These are phyloP conservation scores for Ilex asprella DNA, from an alignment of 257 asterid species.

Conservation along the genomic window DNA sequence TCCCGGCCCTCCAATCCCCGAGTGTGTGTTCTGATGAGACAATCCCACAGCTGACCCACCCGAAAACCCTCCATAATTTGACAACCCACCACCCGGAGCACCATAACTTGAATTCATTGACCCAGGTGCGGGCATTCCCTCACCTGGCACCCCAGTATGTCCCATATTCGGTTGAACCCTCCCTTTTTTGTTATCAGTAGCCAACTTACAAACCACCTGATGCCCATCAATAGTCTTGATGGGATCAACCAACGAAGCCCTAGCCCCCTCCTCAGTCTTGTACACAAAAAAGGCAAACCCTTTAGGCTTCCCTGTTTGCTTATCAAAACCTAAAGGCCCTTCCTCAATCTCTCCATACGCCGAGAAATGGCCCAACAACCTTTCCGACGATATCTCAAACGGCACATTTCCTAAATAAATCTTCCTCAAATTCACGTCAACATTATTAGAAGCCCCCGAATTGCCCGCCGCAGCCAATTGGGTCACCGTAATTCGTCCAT, in stretches of 20 bases:
- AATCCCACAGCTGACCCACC: constrained; percentile 48
- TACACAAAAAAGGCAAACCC: not conserved
- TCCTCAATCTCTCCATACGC: not conserved
- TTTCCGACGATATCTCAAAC: not conserved
- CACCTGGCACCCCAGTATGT: not conserved
- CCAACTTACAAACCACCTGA: not conserved
- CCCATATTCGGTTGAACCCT: constrained; percentile 33
- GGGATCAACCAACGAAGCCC: not conserved
- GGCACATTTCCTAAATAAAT: not conserved
- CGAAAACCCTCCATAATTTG: constrained; percentile 36
- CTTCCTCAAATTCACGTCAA: not conserved
- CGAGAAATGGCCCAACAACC: not conserved
- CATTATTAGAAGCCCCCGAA: not conserved
- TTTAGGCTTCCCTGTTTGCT: not conserved
- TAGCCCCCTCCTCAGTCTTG: not conserved
- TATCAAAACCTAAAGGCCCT: not conserved
- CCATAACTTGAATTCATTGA: constrained; percentile 33
- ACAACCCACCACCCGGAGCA: constrained; percentile 33
- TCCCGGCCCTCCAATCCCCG: constrained; percentile 58
- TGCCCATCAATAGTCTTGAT: not conserved
- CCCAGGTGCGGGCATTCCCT: constrained; percentile 24
- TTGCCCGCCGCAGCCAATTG: not conserved
- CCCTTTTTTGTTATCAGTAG: not conserved
- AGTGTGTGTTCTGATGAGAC: constrained; percentile 60
- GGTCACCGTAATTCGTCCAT: not conserved